These are phyloP conservation scores for Hirsutella thompsonii DNA, from an alignment of 2,329 filamentous ascomycete species.

Conservation along the genomic window DNA sequence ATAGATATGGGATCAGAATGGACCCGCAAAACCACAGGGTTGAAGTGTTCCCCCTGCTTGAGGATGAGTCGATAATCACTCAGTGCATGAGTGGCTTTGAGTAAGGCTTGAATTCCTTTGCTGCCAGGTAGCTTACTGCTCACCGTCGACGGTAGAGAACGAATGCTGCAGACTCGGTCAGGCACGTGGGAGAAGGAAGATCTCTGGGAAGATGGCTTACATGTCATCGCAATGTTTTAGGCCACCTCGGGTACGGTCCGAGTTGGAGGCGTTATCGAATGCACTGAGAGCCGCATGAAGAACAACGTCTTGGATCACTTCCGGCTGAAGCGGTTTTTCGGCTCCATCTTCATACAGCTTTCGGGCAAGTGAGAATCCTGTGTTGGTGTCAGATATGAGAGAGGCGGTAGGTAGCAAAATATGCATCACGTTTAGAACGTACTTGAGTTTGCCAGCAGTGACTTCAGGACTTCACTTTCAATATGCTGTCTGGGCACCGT, in stretches of 20 bases:
- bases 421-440: slow-evolving; percentile 17
- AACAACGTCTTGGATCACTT: slow-evolving; percentile 45
- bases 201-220: slow-evolving; percentile 29
- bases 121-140: slow-evolving; percentile 34
- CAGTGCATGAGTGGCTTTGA: slow-evolving; percentile 61
- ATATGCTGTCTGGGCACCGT: slow-evolving; percentile 46
- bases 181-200: background rate
- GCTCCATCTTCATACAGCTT: slow-evolving; percentile 45
- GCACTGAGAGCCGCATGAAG: slow-evolving; percentile 52
- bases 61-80: slow-evolving; percentile 67
- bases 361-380: slow-evolving; percentile 49
- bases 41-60: slow-evolving; percentile 69
- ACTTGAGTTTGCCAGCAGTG: slow-evolving; percentile 49
- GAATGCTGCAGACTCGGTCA: slow-evolving; percentile 31
- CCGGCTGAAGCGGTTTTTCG: slow-evolving; percentile 33
- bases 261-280: slow-evolving; percentile 75
- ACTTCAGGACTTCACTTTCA: slow-evolving; percentile 59
- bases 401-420: too few relatives aligned
- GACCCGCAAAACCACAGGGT: slow-evolving; percentile 64
- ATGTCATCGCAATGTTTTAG: slow-evolving; percentile 68
- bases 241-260: slow-evolving; percentile 61
- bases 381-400: slow-evolving; percentile 4
- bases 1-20: slow-evolving; percentile 64
- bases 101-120: slow-evolving; percentile 46
- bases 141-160: slow-evolving; percentile 49